Evolutionary conservation across 164 flowering plant species (phyloP), one percentile per base, ranked within the genome.

Genomic region (Chimonanthus praecox): DNA sequence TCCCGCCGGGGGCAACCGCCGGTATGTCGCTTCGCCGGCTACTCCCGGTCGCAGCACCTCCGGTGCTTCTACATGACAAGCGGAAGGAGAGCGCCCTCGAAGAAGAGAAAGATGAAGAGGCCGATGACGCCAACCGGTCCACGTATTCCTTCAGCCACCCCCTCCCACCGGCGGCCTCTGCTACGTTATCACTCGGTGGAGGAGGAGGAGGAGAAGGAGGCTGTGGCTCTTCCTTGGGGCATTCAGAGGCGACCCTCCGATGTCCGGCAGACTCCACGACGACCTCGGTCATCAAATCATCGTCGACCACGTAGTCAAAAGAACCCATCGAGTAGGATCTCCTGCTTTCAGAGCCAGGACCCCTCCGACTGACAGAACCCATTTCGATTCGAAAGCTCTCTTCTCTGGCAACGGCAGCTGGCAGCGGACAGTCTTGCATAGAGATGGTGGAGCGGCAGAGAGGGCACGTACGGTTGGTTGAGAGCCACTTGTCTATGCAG

Each of bases 401-500:
- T 6, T 73, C 72, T 4, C 70, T 76, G 62, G 6, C 11, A n/a
- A 43, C 64, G 71, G 63, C 44, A 4, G 44, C 7, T 50, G 70
- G 18, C 10, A n/a, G 11, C 3, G 48, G 16, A 61, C 11, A 33
- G n/a, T 21, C 67, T 58, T 64, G 4, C 13, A 84, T 84, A 75
- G 70, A 58, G 69, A 94, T 79, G 5, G 86, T 63, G 13, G 97
- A 91, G 20, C 98, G 83, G 77, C 97, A 94, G 20, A 94, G 90
- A 4, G 98, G 98, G 78, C 98, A 94, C 0, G 95, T 88, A 47
- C 71, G 87, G 78, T 87, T 91, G 10, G 94, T 78, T 2, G 48
- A 64, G 15, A 94, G 88, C 98, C 97, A 94, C 64, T 88, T 68
- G 80, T 91, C 97, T 15, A 94, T 79, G 80, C 98, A 94, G 1